Base-by-base conservation (phyloP, 768 basidiomycete genomes). In the Trametes elegans region DNA sequence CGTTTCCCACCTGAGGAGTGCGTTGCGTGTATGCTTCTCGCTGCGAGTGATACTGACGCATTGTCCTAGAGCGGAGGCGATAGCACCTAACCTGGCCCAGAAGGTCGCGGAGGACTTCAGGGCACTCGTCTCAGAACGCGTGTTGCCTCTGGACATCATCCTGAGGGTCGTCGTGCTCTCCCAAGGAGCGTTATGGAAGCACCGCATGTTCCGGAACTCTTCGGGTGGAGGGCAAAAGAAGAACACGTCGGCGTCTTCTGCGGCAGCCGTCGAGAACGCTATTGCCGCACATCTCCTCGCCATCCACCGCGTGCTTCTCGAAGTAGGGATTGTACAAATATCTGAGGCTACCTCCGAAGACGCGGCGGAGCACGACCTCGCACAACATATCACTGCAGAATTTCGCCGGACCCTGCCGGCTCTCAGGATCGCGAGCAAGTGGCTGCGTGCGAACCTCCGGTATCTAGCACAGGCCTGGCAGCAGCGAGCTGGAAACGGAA, bases 351-450 rank as follows among this genome's bases (percentile, higher is more conserved):
- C 80, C 8, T 74, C 82, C 1, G 74, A 79, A 60, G 85, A 86
- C 55, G 70, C 70, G 6, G 74, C 74, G 24, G 79, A 82, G 57
- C 70, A 77, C 32, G 84, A 86, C 65, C 75, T 93, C 11, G 90
- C 89, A 5, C 86, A 88, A 68, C 79, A 80, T 21, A 97, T 99
- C 64, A 88, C 89, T 1, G 94, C 94, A 1, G 79, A 81, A 11
- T 88, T 98, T 57, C 79, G 96, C 43, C 80, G 97, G 26, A 87
- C 88, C 5, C 74, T 98, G 6, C 94, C 94, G 5, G 87, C 91
- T 6, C 73, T 98, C 29, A 83, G 96, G 18, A 85, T 98, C 51
- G 84, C 87, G 5, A 86, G 85, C 64, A 95, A 93, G 67, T 99
- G 97, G 97, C 68, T 98, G 11, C 75, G 79, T 27, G 83, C 83